phyloP scores from a whole-genome alignment of 441 rosid genomes.

The Brassica hybrid region DNA sequence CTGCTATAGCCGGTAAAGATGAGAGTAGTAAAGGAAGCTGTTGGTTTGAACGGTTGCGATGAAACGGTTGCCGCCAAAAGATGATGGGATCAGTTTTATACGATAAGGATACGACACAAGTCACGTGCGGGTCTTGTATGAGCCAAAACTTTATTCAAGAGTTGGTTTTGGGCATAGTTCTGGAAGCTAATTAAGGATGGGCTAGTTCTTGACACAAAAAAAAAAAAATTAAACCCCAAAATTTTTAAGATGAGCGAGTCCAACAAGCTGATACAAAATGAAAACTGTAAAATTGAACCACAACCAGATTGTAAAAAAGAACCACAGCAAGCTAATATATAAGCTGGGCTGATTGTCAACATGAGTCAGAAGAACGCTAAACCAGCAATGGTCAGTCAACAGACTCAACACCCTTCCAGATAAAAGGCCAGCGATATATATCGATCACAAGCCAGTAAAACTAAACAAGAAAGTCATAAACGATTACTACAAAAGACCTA shows the following conservation, averaged over 20 bases:
- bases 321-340: no score
- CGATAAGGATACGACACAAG: conserved; percentile 33
- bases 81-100: conserved; percentile 18
- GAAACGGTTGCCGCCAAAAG: conserved; percentile 58
- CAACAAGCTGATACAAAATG: background rate
- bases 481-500: no score
- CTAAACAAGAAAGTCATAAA: no score
- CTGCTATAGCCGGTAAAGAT: conserved; percentile 54
- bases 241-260: background rate
- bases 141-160: background rate
- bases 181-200: conserved; percentile 1
- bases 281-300: background rate
- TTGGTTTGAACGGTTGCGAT: conserved; percentile 51
- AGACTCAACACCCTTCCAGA: no score
- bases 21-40: conserved; percentile 20
- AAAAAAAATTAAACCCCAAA: background rate
- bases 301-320: background rate
- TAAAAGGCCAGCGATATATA: no score
- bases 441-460: no score
- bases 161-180: background rate
- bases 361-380: no score
- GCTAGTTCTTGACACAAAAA: background rate
- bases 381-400: no score
- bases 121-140: conserved; percentile 31
- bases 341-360: no score